phyloP scores from a whole-genome alignment of 176 grass and related monocot species.

The Metroxylon sagu region DNA sequence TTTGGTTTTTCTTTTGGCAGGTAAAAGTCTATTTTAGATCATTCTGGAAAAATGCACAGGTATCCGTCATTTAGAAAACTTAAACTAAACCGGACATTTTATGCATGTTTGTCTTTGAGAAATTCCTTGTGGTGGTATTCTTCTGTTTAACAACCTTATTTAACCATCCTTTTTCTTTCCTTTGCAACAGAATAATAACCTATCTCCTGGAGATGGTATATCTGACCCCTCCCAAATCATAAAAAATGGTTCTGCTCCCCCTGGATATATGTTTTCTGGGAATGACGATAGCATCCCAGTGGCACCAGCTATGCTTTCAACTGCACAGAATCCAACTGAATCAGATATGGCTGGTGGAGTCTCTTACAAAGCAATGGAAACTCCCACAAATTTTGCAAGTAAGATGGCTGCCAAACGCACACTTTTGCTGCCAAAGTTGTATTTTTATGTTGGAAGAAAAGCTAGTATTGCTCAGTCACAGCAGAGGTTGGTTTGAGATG shows the following conservation, averaged over 20 bases:
- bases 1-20: conserved; percentile 20
- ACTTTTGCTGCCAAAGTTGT: conserved; percentile 7
- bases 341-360: neutral
- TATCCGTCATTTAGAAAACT: conserved; percentile 1
- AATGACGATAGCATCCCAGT: neutral
- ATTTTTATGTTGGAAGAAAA: conserved; percentile 8
- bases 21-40: conserved; percentile 20
- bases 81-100: neutral
- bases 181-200: conserved; percentile 8
- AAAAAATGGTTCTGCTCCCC: conserved; percentile 2
- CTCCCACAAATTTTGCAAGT: neutral
- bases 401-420: neutral
- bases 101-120: conserved; percentile 7
- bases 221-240: conserved; percentile 1
- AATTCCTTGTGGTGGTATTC: conserved; percentile 3
- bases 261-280: conserved; percentile 11
- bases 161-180: neutral
- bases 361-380: conserved; percentile 8
- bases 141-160: conserved; percentile 9
- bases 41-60: conserved; percentile 18
- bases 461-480: conserved; percentile 18
- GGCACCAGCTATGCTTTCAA: neutral
- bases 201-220: neutral
- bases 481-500: conserved; percentile 9
- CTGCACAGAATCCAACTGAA: neutral